These are phyloP conservation scores for Trametes versicolor DNA, from an alignment of 1,284 basidiomycete genomes.

Conservation along the genomic window DNA sequence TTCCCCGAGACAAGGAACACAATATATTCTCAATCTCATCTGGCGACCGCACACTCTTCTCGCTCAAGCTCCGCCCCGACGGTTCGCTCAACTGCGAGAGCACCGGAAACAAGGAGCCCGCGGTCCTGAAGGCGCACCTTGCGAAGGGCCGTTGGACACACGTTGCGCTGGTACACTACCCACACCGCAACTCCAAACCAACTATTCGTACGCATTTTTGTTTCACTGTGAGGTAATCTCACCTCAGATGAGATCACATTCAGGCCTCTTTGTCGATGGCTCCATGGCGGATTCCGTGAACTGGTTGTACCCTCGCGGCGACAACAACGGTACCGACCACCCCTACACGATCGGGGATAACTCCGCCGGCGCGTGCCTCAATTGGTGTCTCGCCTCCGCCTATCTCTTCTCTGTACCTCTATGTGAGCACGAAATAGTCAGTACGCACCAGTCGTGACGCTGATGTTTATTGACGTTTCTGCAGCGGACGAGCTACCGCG, in stretches of 20 bases:
- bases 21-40: conserved; percentile 57
- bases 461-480: conserved; percentile 4
- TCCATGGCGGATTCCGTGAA: conserved; percentile 67
- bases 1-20: conserved; percentile 55
- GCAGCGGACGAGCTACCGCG: conserved; percentile 72
- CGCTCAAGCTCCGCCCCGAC: conserved; percentile 60
- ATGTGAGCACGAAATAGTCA: conserved; percentile 49
- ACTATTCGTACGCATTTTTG: conserved; percentile 65
- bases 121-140: conserved; percentile 57
- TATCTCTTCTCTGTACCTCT: conserved; percentile 70
- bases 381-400: conserved; percentile 77
- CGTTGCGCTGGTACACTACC: conserved; percentile 69
- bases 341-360: conserved; percentile 65
- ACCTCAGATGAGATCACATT: neutral
- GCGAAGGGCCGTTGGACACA: conserved; percentile 74
- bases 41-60: conserved; percentile 49
- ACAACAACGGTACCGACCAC: conserved; percentile 47
- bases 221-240: too few species aligned
- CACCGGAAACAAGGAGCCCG: conserved; percentile 50
- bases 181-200: conserved; percentile 62
- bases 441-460: neutral
- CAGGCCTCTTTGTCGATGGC: conserved; percentile 80
- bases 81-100: conserved; percentile 65
- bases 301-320: conserved; percentile 67
- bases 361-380: conserved; percentile 52